Evolutionary conservation across 2,329 filamentous ascomycete species (phyloP), one percentile per base, ranked within the genome.

Genomic region (Colletotrichum sidae): DNA sequence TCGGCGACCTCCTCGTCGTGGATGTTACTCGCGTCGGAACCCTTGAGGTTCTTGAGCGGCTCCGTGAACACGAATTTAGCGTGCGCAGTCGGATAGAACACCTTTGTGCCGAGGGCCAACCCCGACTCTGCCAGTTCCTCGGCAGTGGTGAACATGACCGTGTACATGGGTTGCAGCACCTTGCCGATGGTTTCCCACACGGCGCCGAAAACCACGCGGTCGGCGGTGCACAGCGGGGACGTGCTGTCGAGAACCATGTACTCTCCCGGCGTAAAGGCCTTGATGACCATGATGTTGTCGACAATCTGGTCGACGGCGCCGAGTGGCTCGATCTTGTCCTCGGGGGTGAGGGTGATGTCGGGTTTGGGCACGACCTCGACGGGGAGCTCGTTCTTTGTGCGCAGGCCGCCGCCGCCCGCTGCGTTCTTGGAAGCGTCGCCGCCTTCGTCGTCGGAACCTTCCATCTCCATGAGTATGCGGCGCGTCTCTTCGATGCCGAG

Each of bases 11-110:
- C 95, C 76, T 99, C 96, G 70, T 98, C 96, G 77, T 97, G 92
- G 59, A 97, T 85, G 75, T 98, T 98, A 55, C 93, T 97, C 8
- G 96, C 95, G 77, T 99, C 96, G 9, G 93, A 96, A 65, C 94
- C 93, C 79, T 97, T 98, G 72, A 91, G 76, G 56, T 84, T 86
- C 77, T 91, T 92, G 62, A 98, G 81, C 7, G 90, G 88, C 75
- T 96, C 87, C 0, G 95, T 97, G 74, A 97, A 96, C 60, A 97
- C 93, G 71, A 91, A 96, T 0, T 86, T 89, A 45, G 93, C 93
- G 75, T 96, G 91, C 8, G 87, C 82, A 49, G 90, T 86, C 3
- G 95, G 89, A 73, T 97, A 98, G 79, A 88, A 97, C 3, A 98
- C 80, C 53, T 87, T 87, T 2, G 86, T 88, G 35, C 91, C 93